Evolutionary conservation across 1,139 yeast species (phyloP).

Genomic region (Sugiyamaella sp.): DNA sequence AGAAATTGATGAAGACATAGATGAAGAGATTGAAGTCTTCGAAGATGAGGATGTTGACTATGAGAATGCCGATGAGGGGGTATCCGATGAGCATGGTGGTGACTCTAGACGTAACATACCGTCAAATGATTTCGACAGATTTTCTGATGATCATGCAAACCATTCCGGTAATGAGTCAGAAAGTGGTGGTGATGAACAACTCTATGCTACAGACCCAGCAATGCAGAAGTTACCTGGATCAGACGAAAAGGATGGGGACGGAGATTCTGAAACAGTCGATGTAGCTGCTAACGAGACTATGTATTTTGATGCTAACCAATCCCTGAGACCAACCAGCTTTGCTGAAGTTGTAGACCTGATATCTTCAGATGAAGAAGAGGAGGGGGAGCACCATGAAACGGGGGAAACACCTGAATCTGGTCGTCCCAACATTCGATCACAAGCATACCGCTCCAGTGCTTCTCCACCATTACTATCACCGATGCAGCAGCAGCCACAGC

Average conservation of each 20-base stretch:
- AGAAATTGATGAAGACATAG: conserved; percentile 20
- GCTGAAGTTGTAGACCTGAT: background rate
- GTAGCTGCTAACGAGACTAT: no score
- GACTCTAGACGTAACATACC: no score
- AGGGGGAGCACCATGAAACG: background rate
- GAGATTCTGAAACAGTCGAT: no score
- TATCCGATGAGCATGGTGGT: background rate
- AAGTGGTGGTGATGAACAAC: no score
- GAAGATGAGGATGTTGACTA: background rate
- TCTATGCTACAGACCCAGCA: no score
- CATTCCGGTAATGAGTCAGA: no score
- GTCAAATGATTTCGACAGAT: no score
- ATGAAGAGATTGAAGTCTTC: background rate
- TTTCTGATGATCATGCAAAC: no score
- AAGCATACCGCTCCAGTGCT: background rate
- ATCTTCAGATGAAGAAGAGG: conserved; percentile 2
- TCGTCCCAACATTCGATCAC: background rate
- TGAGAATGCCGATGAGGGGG: background rate
- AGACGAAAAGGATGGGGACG: no score
- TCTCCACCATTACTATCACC: conserved; percentile 10
- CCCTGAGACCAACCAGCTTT: background rate
- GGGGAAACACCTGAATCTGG: background rate
- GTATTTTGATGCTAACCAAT: background rate
- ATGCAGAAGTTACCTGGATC: no score
- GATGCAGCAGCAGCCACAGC: conserved; percentile 14